These are phyloP conservation scores for Penicillium macrosclerotiorum DNA, from an alignment of 495 filamentous ascomycete genomes.

Conservation along the genomic window DNA sequence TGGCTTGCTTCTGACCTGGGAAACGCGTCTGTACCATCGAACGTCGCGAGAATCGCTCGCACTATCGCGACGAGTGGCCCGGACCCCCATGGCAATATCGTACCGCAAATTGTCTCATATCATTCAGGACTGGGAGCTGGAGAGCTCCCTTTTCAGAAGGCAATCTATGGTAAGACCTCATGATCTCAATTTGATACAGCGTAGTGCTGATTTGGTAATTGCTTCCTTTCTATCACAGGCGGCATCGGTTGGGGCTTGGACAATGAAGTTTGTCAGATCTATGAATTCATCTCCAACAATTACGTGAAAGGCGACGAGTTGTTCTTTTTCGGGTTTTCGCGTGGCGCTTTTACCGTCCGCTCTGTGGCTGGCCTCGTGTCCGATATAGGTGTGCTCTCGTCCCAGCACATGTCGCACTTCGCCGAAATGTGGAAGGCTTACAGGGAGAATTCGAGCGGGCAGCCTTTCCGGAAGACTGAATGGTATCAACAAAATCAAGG, in stretches of 20 bases:
- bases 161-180: background rate
- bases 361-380: conserved; percentile 52
- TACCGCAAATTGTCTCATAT: conserved; percentile 25
- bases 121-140: conserved; percentile 19
- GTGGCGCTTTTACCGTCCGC: conserved; percentile 56
- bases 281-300: conserved; percentile 25
- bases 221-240: conserved; percentile 1
- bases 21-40: conserved; percentile 16
- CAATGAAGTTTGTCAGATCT: conserved; percentile 11
- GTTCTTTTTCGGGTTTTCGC: conserved; percentile 57
- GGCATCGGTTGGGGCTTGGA: conserved; percentile 10
- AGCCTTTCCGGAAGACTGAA: conserved; percentile 7
- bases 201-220: background rate
- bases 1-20: conserved; percentile 20
- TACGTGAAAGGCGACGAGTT: conserved; percentile 53
- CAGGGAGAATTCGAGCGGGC: conserved; percentile 28
- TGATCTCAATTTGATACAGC: background rate
- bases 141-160: conserved; percentile 3
- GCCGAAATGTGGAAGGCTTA: conserved; percentile 45
- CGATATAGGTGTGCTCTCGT: conserved; percentile 44
- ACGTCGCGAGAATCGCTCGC: conserved; percentile 17
- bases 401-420: conserved; percentile 37
- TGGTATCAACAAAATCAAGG: conserved; percentile 5
- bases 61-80: conserved; percentile 7
- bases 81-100: conserved; percentile 4